Evolutionary conservation across 371 early-diverging fungal genomes (phyloP), one percentile per base, ranked within the genome.

Genomic region (Encephalitozoon romaleae): DNA sequence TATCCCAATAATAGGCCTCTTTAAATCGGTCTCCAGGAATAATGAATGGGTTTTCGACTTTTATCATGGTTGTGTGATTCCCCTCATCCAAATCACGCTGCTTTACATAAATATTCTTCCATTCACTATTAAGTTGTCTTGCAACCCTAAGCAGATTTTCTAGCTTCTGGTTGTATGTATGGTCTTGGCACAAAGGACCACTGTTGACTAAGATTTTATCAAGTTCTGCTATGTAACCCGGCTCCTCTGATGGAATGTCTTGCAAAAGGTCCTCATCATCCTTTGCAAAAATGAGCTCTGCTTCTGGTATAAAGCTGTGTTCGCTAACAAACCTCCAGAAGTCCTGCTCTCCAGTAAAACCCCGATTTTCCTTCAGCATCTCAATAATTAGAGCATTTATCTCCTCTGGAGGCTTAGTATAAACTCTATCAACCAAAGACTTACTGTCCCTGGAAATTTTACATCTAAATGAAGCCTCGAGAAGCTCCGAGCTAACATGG

Each of bases 1-100:
- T 87, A 78, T 94, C 94, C 93, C 92, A 93, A 81, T 94, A 92
- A 82, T 93, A 92, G 30, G 89, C 86, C 87, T 94, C 93, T 65
- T 90, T 82, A 78, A 94, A 94, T 64, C 93, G 82, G 2, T 93
- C 93, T 4, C 94, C 94, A 9, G 94, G 93, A 9, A 93, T 89
- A 0, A 93, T 88, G 83, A 92, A 93, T 8, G 59, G 59, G 34
- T 59, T 59, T 12, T 59, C 11, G 28, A 59, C 38, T n/a, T 59
- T 59, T 30, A 59, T 30, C 59, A 59, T 59, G 3, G 59, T 59
- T 59, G 59, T 28, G n/a, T 59, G 28, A 9, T 59, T 2, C 2
- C 59, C 59, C 15, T 34, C 11, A 5, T 59, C 21, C n/a, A 34
- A 2, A 4, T 34, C 21, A n/a, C 6, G 26, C 38, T 59, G 59